phyloP scores from a whole-genome alignment of 169 alveolate species.

The Babesia microti region DNA sequence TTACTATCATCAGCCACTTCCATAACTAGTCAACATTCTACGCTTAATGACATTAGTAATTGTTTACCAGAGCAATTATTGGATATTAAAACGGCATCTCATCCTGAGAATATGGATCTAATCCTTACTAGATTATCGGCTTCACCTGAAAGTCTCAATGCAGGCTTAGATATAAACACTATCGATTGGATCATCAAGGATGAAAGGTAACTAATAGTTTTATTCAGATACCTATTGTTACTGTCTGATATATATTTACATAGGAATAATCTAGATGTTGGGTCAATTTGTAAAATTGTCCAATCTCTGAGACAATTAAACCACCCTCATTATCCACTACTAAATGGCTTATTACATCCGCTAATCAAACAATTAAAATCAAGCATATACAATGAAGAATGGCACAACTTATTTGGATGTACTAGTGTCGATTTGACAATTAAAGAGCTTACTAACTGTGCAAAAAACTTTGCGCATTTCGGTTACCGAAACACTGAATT shows the following conservation, averaged over 20 bases:
- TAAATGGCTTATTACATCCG: slow-evolving; percentile 49
- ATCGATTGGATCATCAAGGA: slow-evolving; percentile 32
- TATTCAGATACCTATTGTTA: slow-evolving; percentile 37
- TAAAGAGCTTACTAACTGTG: too few species aligned
- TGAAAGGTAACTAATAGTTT: slow-evolving; percentile 38
- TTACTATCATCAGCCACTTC: too few species aligned
- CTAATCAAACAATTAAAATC: too few species aligned
- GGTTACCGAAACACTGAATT: too few species aligned
- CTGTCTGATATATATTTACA: slow-evolving; percentile 54
- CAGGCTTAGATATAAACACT: slow-evolving; percentile 11
- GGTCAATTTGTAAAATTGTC: slow-evolving; percentile 54
- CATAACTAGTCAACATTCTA: too few species aligned
- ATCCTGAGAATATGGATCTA: slow-evolving; percentile 21
- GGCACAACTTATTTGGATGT: too few species aligned
- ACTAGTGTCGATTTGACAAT: too few species aligned
- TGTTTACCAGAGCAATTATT: background rate
- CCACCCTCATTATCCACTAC: slow-evolving; percentile 45
- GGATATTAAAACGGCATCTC: slow-evolving; percentile 4
- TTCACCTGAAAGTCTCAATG: too few species aligned
- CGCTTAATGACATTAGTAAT: too few species aligned
- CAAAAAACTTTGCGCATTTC: too few species aligned
- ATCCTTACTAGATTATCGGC: slow-evolving; percentile 16
- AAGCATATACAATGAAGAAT: too few species aligned
- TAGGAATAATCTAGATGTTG: slow-evolving; percentile 52
- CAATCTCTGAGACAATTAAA: slow-evolving; percentile 50